Base-by-base conservation (phyloP, 345 rosid genomes). In the Citrus inodora region DNA sequence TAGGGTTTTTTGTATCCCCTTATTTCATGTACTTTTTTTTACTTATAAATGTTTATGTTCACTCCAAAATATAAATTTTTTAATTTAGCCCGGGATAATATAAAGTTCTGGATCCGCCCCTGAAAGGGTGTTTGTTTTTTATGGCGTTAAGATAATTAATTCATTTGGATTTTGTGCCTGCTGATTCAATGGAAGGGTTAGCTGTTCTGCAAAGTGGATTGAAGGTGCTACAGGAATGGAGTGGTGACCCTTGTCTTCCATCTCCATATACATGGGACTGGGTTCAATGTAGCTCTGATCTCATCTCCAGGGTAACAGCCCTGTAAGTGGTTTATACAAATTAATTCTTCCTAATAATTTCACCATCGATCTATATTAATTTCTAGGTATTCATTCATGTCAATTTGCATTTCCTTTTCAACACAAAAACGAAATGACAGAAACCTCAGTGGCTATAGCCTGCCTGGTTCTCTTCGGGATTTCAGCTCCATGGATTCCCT, bases 401-500 rank as follows among this genome's bases (percentile, higher is more conserved):
- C 51, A 46, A 46, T 46, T 46, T 46, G 51, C 51, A 46, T 46
- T 46, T 13, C 13, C 51, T 11, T 46, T 10, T 46, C 10, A 42
- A 11, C 16, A 11, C 51, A 11, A 46, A 46, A 46, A 46, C 17
- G 51, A 46, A 46, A 46, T 32, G n/a, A 32, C 73, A 76, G 83
- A 80, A 53, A 68, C 70, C 83, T 70, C 7, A 60, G 61, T 32
- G 55, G 77, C 30, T 83, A 63, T 37, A 63, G 67, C 28, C 55
- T 84, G 8, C 25, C 32, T 1, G 82, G 82, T 0, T 30, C 80
- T 7, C 82, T 84, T 61, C 84, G 70, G 38, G 80, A 75, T 62
- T 75, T 84, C 8, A 71, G 82, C 16, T 60, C 71, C 32, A 9
- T 78, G 84, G 76, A 78, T 71, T 82, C 80, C 32, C 80, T 81